These are phyloP conservation scores for Globisporangium sylvaticum DNA, from an alignment of 352 stramenopile genomes.

Conservation along the genomic window DNA sequence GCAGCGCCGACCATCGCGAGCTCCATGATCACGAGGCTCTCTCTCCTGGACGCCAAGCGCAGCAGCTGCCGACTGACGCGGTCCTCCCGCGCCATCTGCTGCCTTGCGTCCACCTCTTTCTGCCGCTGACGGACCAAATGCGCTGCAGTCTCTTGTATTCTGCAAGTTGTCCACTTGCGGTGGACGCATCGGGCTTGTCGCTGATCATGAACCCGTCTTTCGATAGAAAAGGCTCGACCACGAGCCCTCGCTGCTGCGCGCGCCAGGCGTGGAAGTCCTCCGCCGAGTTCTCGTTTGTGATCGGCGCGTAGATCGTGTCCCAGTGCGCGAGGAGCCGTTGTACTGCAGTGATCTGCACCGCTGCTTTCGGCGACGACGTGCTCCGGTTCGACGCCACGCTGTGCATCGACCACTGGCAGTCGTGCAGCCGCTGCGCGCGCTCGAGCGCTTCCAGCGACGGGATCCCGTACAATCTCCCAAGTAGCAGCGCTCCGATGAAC, in stretches of 20 bases:
- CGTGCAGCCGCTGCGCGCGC: conserved; percentile 58
- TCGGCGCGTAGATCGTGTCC: conserved; percentile 58
- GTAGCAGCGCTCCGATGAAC: conserved; percentile 56
- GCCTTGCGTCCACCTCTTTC: conserved; percentile 15
- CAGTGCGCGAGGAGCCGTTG: conserved; percentile 40
- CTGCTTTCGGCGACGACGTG: conserved; percentile 47
- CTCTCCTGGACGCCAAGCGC: neutral
- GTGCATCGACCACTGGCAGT: conserved; percentile 48
- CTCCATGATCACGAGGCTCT: conserved; percentile 10
- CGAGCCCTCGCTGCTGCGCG: conserved; percentile 48
- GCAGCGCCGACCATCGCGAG: conserved; percentile 16
- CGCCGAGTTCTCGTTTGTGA: conserved; percentile 47
- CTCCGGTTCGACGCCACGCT: conserved; percentile 26
- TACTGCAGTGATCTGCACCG: conserved; percentile 42
- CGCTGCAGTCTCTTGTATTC: conserved; percentile 35
- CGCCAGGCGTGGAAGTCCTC: conserved; percentile 34
- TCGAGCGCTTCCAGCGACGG: conserved; percentile 52
- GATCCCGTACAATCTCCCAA: conserved; percentile 71
- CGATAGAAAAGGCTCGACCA: conserved; percentile 35
- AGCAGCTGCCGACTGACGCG: conserved; percentile 8
- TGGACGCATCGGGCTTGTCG: conserved; percentile 21
- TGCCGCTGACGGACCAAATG: conserved; percentile 32
- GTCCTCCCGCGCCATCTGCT: conserved; percentile 30
- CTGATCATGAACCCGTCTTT: conserved; percentile 66
- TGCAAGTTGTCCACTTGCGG: conserved; percentile 20